Evolutionary conservation across 768 basidiomycete species (phyloP).

Genomic region (Amylocystis lapponica): DNA sequence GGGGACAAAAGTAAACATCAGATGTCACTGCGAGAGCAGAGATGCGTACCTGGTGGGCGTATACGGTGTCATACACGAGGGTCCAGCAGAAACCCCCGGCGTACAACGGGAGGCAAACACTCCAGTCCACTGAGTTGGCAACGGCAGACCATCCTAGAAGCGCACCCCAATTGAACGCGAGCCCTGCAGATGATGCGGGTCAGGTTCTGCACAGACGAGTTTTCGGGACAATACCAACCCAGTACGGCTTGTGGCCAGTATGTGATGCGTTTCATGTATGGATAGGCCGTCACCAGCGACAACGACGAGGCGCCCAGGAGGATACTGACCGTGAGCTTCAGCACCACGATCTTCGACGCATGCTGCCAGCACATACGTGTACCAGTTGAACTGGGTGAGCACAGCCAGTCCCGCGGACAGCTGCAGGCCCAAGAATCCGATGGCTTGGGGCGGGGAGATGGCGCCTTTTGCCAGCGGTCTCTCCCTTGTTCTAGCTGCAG

Average conservation of each 20-base stretch:
- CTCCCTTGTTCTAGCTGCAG: slow-evolving; percentile 80
- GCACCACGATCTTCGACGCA: no score
- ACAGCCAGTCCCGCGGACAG: slow-evolving; percentile 79
- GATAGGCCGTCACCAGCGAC: slow-evolving; percentile 83
- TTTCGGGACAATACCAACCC: slow-evolving; percentile 42
- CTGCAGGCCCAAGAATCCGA: slow-evolving; percentile 78
- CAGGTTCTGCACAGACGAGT: not conserved
- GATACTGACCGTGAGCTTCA: slow-evolving; percentile 47
- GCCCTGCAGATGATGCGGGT: slow-evolving; percentile 42
- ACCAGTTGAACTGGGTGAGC: slow-evolving; percentile 88
- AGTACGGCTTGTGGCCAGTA: slow-evolving; percentile 97
- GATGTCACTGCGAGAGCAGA: not conserved
- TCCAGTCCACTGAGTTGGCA: slow-evolving; percentile 74
- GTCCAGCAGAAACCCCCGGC: slow-evolving; percentile 91
- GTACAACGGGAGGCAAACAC: slow-evolving; percentile 80
- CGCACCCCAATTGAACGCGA: slow-evolving; percentile 97
- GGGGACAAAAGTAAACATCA: not conserved
- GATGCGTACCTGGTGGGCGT: slow-evolving; percentile 84
- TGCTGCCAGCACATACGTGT: slow-evolving; percentile 54
- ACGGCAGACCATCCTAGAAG: slow-evolving; percentile 96
- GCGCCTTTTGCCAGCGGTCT: slow-evolving; percentile 85
- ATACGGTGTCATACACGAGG: slow-evolving; percentile 94
- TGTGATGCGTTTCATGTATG: slow-evolving; percentile 95
- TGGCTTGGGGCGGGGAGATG: slow-evolving; percentile 67
- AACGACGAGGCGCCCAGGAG: slow-evolving; percentile 88